phyloP scores from a whole-genome alignment of 306 rosid genomes.

The Glycine soja region DNA sequence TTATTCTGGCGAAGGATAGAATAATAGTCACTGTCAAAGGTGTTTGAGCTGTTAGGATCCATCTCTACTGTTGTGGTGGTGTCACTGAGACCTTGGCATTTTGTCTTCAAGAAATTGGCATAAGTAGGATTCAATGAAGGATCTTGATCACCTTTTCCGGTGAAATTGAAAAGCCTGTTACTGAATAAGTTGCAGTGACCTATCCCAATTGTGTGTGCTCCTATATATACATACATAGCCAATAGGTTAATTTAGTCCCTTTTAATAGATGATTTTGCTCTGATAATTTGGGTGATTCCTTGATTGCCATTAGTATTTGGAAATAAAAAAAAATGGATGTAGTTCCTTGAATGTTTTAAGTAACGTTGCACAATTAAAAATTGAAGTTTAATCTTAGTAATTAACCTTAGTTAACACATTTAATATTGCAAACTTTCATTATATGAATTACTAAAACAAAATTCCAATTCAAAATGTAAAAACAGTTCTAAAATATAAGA shows the following conservation, averaged over 20 bases:
- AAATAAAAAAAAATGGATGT: background rate
- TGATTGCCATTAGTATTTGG: background rate
- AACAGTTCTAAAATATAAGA: background rate
- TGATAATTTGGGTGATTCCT: background rate
- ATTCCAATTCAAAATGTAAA: background rate
- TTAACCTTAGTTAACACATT: background rate
- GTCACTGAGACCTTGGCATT: constrained; percentile 48
- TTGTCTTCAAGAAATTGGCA: constrained; percentile 43
- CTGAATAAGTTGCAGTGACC: constrained; percentile 60
- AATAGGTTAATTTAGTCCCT: background rate
- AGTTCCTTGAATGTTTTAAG: background rate
- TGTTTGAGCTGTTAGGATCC: constrained; percentile 52
- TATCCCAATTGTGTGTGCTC: constrained; percentile 67
- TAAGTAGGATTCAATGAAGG: constrained; percentile 58
- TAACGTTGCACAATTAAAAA: background rate
- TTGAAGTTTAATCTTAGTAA: background rate
- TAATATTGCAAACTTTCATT: background rate
- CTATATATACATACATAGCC: constrained; percentile 27
- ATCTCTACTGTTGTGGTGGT: constrained; percentile 48
- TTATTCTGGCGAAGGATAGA: constrained; percentile 41
- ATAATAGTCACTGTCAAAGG: constrained; percentile 57
- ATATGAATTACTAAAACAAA: background rate
- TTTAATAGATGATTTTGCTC: background rate
- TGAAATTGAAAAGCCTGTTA: constrained; percentile 68
- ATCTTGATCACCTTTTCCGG: constrained; percentile 69